Evolutionary conservation across 2,329 filamentous ascomycete genomes (phyloP), one percentile per base, ranked within the genome.

Genomic region (Plectosphaerella plurivora): DNA sequence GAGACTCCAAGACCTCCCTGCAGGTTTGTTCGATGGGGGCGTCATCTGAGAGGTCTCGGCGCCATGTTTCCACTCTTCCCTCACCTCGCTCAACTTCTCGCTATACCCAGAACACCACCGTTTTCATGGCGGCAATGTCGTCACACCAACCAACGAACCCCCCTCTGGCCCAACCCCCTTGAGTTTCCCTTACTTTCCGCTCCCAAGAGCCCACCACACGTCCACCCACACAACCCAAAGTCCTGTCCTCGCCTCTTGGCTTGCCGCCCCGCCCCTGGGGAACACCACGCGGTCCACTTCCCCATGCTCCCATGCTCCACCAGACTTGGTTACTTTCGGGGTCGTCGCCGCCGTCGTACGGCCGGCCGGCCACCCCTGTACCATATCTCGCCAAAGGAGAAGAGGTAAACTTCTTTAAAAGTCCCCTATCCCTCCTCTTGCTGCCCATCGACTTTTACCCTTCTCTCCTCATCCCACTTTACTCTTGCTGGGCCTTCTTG

Each of bases 221-320:
- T 47, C 35, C 11, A 28, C 22, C 22, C 44, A 33, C 14, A n/a
- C 14, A 24, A 28, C 22, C 44, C 28, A n/a, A 12, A 25, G 7
- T 47, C 15, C 20, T 28, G 20, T 25, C 45, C 45, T 11, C 45
- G 25, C 41, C 45, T 18, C 10, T 47, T 25, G 24, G 24, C 25
- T 33, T 16, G 45, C 25, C 45, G 45, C 22, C 11, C 28, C 20
- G 47, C 35, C 35, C 47, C 37, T 37, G 47, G 47, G 47, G 47
- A 49, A 49, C 28, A 33, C 28, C 28, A 33, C 25, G 35, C 47
- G 46, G 47, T 41, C 47, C 47, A 49, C 47, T 49, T 49, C 47
- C 47, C 47, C 47, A 49, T 49, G 47, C 47, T 16, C 47, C 47
- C 47, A 49, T 49, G 47, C 47, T 16, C 47, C 47, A 49, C 47